phyloP scores from a whole-genome alignment of 2,329 filamentous ascomycete species.

The Cytospora mali region DNA sequence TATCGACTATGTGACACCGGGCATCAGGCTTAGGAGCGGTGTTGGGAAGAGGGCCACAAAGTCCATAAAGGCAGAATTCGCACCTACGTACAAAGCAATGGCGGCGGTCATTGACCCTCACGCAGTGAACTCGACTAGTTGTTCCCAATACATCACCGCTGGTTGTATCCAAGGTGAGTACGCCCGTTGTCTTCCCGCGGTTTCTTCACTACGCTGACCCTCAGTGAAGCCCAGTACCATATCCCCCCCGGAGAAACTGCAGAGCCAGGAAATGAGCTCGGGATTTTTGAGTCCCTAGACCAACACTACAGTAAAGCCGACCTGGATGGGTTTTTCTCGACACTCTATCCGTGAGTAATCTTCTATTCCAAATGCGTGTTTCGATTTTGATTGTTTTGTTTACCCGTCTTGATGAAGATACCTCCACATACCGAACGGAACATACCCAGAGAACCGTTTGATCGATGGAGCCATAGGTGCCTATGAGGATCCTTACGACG shows the following conservation, averaged over 20 bases:
- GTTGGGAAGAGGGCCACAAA: background rate
- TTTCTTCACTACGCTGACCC: background rate
- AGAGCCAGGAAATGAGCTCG: conserved; percentile 28
- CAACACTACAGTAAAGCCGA: conserved; percentile 27
- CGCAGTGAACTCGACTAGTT: conserved; percentile 20
- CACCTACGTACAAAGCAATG: background rate
- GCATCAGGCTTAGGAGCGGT: background rate
- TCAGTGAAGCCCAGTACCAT: conserved; percentile 16
- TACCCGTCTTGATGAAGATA: background rate
- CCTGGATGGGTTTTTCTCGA: conserved; percentile 28
- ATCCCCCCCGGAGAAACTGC: conserved; percentile 27
- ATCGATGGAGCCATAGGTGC: conserved; percentile 34
- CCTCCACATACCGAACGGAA: conserved; percentile 33
- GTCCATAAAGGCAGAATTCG: background rate
- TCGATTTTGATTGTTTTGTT: background rate
- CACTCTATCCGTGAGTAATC: conserved; percentile 17
- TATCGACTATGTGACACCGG: conserved; percentile 47
- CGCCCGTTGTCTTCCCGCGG: background rate
- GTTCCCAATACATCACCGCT: conserved; percentile 28
- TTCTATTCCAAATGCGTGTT: background rate
- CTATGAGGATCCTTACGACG: conserved; percentile 11
- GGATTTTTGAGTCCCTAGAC: conserved; percentile 27
- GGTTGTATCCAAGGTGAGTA: conserved; percentile 16
- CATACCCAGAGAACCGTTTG: conserved; percentile 33
- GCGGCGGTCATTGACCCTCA: conserved; percentile 5